Evolutionary conservation across 257 asterid species (phyloP).

Genomic region (Solanum ossicruentum): DNA sequence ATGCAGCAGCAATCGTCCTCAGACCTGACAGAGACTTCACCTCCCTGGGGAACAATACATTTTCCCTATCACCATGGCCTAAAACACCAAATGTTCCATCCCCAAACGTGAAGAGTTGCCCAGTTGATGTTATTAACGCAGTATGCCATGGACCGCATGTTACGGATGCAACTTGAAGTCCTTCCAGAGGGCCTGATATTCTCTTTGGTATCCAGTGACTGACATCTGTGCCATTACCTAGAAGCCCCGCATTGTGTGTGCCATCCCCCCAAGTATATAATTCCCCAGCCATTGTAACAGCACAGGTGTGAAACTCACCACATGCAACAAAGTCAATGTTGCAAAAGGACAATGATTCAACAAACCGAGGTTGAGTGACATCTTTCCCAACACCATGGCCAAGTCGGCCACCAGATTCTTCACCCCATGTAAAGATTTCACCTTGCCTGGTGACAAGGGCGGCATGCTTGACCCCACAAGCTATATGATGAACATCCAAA

Average conservation of each 20-base stretch:
- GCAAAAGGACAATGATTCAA: conserved; percentile 58
- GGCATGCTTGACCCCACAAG: conserved; percentile 87
- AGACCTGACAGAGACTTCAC: conserved; percentile 73
- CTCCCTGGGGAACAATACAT: conserved; percentile 51
- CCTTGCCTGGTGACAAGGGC: conserved; percentile 87
- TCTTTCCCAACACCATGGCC: conserved; percentile 86
- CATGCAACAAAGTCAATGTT: conserved; percentile 73
- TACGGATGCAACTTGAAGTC: conserved; percentile 64
- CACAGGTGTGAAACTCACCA: conserved; percentile 88
- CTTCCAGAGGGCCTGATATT: conserved; percentile 79
- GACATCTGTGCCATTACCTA: conserved; percentile 68
- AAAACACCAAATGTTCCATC: conserved; percentile 89
- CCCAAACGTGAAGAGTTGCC: conserved; percentile 82
- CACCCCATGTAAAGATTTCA: conserved; percentile 92
- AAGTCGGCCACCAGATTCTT: conserved; percentile 95
- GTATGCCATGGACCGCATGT: conserved; percentile 97
- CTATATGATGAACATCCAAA: conserved; percentile 70
- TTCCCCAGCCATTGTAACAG: conserved; percentile 71
- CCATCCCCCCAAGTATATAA: conserved; percentile 98
- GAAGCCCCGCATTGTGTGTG: conserved; percentile 78
- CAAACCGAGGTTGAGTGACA: conserved; percentile 47
- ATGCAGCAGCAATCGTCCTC: conserved; percentile 79
- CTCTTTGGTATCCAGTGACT: conserved; percentile 97
- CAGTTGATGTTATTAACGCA: conserved; percentile 62
- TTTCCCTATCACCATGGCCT: conserved; percentile 81